These are phyloP conservation scores for Hericium coralloides DNA, from an alignment of 768 basidiomycete species.

Conservation along the genomic window DNA sequence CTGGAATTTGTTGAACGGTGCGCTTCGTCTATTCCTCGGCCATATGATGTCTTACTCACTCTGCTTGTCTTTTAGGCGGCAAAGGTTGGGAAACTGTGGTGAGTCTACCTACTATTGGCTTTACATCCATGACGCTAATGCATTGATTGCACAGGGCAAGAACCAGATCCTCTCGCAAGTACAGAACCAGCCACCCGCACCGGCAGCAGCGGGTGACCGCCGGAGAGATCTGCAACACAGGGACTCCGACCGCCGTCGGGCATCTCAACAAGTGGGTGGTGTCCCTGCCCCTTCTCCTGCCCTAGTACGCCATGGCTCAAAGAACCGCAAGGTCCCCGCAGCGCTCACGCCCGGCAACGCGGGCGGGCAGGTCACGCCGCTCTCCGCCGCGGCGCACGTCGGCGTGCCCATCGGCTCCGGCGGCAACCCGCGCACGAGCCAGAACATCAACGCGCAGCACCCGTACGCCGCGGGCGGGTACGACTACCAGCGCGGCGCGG, in stretches of 20 bases:
- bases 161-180: slow-evolving; percentile 58
- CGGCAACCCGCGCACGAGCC: slow-evolving; percentile 28
- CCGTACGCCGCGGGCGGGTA: slow-evolving; percentile 67
- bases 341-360: slow-evolving; percentile 47
- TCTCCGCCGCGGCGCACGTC: slow-evolving; percentile 66
- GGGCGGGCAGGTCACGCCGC: slow-evolving; percentile 56
- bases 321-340: slow-evolving; percentile 53
- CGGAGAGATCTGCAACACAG: slow-evolving; percentile 48
- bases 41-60: neutral
- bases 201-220: slow-evolving; percentile 37
- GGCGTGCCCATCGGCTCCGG: slow-evolving; percentile 54
- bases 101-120: neutral
- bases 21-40: slow-evolving; percentile 10
- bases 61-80: slow-evolving; percentile 44
- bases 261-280: slow-evolving; percentile 47
- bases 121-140: neutral
- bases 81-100: slow-evolving; percentile 85
- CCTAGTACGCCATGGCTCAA: slow-evolving; percentile 68
- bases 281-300: slow-evolving; percentile 70
- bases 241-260: slow-evolving; percentile 56
- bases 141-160: slow-evolving; percentile 35
- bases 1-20: slow-evolving; percentile 90
- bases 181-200: slow-evolving; percentile 42
- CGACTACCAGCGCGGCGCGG: slow-evolving; percentile 36
- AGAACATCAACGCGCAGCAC: slow-evolving; percentile 42